Percentiles rank a stretch among this genome's conserved stretches.
phyloP scores from a whole-genome alignment of 306 rosid genomes.

The Prunus fruticosa region DNA sequence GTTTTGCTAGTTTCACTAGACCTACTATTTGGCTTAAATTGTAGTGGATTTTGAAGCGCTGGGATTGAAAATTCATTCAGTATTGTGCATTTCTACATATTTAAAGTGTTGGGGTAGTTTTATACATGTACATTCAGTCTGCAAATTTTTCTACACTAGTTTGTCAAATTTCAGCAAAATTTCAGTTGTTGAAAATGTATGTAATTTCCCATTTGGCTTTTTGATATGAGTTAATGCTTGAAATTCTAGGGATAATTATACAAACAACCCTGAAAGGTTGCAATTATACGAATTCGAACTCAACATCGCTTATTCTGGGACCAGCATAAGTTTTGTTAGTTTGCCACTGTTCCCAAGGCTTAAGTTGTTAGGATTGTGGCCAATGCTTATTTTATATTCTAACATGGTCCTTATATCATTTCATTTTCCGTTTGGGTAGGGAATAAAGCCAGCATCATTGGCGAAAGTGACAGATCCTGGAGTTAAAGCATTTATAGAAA shows the following conservation, averaged over 20 bases:
- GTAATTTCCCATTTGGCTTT: neutral
- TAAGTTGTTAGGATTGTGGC: neutral
- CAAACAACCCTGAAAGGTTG: neutral
- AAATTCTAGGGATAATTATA: neutral
- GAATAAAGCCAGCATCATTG: constrained; percentile 87
- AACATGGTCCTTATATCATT: constrained; percentile 4
- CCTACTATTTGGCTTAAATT: neutral
- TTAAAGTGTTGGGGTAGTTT: neutral
- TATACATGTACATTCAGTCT: neutral
- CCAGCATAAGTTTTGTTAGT: neutral
- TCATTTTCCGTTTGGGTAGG: constrained; percentile 45
- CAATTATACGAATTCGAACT: neutral
- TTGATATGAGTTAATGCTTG: neutral
- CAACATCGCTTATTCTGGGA: neutral
- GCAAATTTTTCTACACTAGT: neutral
- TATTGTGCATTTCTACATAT: neutral
- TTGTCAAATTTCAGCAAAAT: neutral
- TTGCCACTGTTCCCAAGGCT: neutral
- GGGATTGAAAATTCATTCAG: neutral
- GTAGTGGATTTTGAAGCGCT: neutral
- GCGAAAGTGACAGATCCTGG: constrained; percentile 66
- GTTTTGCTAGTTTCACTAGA: neutral
- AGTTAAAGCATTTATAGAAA: constrained; percentile 77
- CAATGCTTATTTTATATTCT: neutral
- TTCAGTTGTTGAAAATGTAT: constrained; percentile 1